Evolutionary conservation across 305 asterid genomes (phyloP).

Genomic region (Solanum hybrid): DNA sequence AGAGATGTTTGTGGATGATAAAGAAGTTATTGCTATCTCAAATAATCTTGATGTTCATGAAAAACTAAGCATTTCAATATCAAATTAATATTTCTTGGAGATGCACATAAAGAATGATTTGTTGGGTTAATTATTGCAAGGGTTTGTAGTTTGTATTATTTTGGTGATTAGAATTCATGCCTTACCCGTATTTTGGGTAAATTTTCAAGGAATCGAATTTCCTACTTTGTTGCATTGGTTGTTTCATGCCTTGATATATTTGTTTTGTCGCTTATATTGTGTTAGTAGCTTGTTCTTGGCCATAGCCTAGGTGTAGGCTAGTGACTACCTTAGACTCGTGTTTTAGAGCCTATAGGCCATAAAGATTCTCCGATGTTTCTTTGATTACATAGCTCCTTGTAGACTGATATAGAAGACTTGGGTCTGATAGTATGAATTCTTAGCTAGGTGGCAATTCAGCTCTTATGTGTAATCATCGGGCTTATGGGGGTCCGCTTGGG

Average conservation of each 20-base stretch:
- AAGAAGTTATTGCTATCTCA: no score
- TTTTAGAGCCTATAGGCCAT: neutral
- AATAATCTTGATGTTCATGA: neutral
- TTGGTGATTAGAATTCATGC: neutral
- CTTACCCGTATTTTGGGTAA: neutral
- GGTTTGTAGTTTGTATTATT: neutral
- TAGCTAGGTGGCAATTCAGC: no score
- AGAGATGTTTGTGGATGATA: neutral
- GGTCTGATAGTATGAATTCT: no score
- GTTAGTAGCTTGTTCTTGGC: neutral
- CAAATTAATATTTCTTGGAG: slow-evolving; percentile 1
- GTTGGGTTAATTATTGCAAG: neutral
- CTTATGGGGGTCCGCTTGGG: no score
- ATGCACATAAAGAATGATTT: neutral
- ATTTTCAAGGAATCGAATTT: neutral
- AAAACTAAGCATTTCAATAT: slow-evolving; percentile 7
- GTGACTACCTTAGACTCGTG: neutral
- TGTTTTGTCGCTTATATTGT: neutral
- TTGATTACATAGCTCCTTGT: no score
- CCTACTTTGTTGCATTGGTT: neutral
- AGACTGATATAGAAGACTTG: no score
- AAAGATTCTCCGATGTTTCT: no score
- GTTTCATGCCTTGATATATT: neutral
- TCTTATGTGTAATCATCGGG: no score
- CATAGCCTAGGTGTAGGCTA: neutral